Base-by-base conservation (phyloP, 345 rosid genomes). In the Syzygium grande region DNA sequence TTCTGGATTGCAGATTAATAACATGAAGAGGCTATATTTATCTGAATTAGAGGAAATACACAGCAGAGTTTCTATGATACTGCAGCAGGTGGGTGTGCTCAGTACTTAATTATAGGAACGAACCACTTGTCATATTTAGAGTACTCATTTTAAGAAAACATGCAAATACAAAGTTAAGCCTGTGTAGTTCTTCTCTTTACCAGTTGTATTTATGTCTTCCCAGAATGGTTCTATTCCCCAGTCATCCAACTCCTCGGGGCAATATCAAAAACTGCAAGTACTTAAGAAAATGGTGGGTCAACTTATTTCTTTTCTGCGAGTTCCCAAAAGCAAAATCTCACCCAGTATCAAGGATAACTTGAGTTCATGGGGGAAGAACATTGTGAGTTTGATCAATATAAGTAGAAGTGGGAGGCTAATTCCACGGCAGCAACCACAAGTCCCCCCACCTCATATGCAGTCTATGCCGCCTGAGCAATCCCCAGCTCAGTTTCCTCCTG, bases 331-430 rank as follows among this genome's bases (percentile, higher is more conserved):
- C 38, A 80, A 27, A 84, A 46, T 94, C 27, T 1, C 68, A 51
- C 92, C 89, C 88, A 30, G 17, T 43, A 89, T 88, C 73, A 92
- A 90, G 90, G 96, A 92, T n/a, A 91, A n/a, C 86, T 85, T 91
- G 87, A 86, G 29, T 55, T 15, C 9, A 11, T 90, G 8, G 51
- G 93, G 92, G 89, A 89, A 84, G 85, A 89, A 63, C 52, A 85
- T 93, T 27, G 3, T 89, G 86, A 52, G 9, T 73, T 10, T 73
- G 27, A 73, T 73, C 83, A 19, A 6, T 38, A 14, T 10, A 10
- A 73, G 13, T 17, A 90, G 89, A 63, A 52, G 56, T 43, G 88
- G 85, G 53, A 86, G 68, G 89, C 46, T 15, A 29, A 58, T 21
- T 54, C 88, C 86, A 41, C 63, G 87, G 88, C 95, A 88, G 89